phyloP scores from a whole-genome alignment of 805 yeast species.

The Hanseniaspora meyeri region DNA sequence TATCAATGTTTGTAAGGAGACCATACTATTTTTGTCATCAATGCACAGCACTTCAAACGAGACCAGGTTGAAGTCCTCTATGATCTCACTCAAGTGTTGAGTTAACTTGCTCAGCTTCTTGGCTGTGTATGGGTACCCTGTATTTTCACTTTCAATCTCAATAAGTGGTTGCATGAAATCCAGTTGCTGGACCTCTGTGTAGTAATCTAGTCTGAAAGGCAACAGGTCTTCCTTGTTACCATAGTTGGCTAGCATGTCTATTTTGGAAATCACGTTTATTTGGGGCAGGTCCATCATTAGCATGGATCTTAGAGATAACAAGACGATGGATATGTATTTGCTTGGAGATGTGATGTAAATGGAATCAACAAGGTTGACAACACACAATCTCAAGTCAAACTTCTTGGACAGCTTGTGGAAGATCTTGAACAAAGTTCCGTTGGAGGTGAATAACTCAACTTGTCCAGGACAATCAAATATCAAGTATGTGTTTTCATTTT shows the following conservation, averaged over 20 bases:
- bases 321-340: constrained; percentile 69
- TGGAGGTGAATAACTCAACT: constrained; percentile 87
- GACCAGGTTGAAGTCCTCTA: constrained; percentile 77
- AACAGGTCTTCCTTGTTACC: constrained; percentile 40
- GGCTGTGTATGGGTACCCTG: constrained; percentile 37
- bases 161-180: constrained; percentile 53
- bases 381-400: constrained; percentile 63
- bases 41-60: constrained; percentile 80
- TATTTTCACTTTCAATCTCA: constrained; percentile 51
- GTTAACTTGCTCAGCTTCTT: constrained; percentile 55
- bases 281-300: constrained; percentile 86
- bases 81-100: constrained; percentile 64
- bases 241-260: constrained; percentile 65
- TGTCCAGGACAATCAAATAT: constrained; percentile 93
- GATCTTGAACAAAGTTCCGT: constrained; percentile 55
- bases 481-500: constrained; percentile 47
- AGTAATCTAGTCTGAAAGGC: constrained; percentile 72
- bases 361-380: constrained; percentile 77
- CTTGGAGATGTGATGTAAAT: constrained; percentile 74
- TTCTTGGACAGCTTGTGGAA: constrained; percentile 53
- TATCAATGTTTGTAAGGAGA: constrained; percentile 56
- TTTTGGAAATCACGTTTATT: constrained; percentile 81
- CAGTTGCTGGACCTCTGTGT: constrained; percentile 85
- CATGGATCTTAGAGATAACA: constrained; percentile 82
- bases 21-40: constrained; percentile 89